phyloP scores from a whole-genome alignment of 2,329 filamentous ascomycete species.

The Orbilia blumenaviensis region DNA sequence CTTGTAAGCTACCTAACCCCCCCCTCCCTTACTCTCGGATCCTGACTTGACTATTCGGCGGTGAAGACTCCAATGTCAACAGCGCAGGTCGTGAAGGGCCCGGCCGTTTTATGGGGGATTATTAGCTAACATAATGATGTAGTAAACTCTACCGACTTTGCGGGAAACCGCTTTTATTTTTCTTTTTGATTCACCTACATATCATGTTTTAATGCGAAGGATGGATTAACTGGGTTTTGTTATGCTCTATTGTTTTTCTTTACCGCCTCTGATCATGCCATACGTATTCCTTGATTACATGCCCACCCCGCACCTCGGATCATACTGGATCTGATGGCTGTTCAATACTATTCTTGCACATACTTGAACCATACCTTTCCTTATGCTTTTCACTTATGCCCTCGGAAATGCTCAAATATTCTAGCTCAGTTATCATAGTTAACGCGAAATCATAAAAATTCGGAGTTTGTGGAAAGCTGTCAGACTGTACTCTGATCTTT shows the following conservation, averaged over 20 bases:
- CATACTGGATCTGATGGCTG: neutral
- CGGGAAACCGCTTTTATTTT: neutral
- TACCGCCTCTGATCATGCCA: neutral
- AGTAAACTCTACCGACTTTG: slow-evolving; percentile 16
- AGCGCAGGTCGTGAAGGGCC: slow-evolving; percentile 29
- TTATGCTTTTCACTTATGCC: neutral
- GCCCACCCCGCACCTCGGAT: neutral
- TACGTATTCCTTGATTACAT: neutral
- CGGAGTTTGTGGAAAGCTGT: slow-evolving; percentile 28
- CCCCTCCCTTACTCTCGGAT: slow-evolving; percentile 33
- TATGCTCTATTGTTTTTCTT: neutral
- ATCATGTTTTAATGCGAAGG: slow-evolving; percentile 44
- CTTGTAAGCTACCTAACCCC: slow-evolving; percentile 53
- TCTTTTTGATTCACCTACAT: neutral
- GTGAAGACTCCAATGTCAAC: slow-evolving; percentile 23
- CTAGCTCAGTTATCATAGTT: neutral
- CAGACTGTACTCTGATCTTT: neutral
- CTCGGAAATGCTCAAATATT: neutral
- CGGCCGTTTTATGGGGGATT: slow-evolving; percentile 41
- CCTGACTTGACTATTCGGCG: slow-evolving; percentile 41
- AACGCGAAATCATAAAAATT: slow-evolving; percentile 46
- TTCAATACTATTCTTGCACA: slow-evolving; percentile 40
- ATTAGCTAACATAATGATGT: slow-evolving; percentile 22
- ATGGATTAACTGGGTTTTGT: slow-evolving; percentile 14
- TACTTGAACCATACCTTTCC: slow-evolving; percentile 22